Conservation (phyloP, 768 basidiomycete genomes). For the Amyloporia xantha region DNA sequence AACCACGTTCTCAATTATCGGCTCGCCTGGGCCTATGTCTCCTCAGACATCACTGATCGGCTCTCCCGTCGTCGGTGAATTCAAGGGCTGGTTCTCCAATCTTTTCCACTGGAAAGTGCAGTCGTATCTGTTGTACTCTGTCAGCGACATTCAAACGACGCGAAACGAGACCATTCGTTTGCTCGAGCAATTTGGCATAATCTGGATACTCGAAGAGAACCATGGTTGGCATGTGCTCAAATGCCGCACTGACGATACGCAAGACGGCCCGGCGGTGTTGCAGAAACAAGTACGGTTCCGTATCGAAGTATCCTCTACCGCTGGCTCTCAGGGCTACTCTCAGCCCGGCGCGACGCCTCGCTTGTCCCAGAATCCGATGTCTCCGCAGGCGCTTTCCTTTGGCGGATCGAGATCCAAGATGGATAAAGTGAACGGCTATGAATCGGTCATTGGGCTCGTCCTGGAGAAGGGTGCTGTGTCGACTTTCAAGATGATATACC, state of each 20-base stretch:
- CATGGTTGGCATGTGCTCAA: conserved; percentile 37
- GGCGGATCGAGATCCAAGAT: conserved; percentile 19
- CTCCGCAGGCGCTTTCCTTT: conserved; percentile 21
- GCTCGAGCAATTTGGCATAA: conserved; percentile 58
- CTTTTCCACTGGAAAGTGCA: conserved; percentile 88
- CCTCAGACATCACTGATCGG: conserved; percentile 31
- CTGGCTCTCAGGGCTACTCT: conserved; percentile 3
- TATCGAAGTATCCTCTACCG: conserved; percentile 56
- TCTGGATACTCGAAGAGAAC: conserved; percentile 48
- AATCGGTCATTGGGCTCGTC: conserved; percentile 68
- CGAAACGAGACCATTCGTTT: conserved; percentile 57
- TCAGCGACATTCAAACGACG: conserved; percentile 50
- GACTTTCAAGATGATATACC: conserved; percentile 75
- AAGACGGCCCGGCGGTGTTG: conserved; percentile 34
- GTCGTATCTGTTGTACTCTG: conserved; percentile 48
- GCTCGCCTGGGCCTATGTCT: conserved; percentile 43
- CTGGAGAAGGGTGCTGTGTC: conserved; percentile 90
- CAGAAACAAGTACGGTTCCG: conserved; percentile 80
- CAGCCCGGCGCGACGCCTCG: conserved; percentile 20
- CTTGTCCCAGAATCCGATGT: conserved; percentile 20
- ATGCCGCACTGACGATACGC: conserved; percentile 45
- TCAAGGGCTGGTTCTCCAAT: conserved; percentile 93
- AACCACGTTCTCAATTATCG: conserved; percentile 36
- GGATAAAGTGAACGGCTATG: conserved; percentile 29
- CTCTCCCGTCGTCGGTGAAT: conserved; percentile 74